A percentile compares a stretch with the other conserved stretches of the same genome.
Conservation (phyloP, 1,139 yeast genomes). For the Taphrina pruni region DNA sequence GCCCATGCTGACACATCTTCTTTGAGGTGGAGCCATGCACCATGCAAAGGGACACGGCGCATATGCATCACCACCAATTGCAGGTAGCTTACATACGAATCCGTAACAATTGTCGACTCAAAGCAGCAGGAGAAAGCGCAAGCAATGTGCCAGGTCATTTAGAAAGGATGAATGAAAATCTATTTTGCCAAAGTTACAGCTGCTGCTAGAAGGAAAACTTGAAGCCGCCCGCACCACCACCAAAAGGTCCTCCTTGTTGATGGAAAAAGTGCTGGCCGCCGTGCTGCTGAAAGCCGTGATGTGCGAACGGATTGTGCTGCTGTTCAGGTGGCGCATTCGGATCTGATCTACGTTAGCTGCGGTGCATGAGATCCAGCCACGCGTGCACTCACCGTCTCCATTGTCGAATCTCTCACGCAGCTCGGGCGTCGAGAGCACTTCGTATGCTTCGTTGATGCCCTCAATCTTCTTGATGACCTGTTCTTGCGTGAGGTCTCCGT, state of each 20-base stretch:
- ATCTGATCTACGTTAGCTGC: not conserved
- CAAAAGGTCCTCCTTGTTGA: constrained; percentile 29
- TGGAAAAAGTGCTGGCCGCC: constrained; percentile 29
- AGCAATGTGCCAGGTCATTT: not conserved
- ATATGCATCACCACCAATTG: too few species aligned
- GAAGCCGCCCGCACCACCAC: constrained; percentile 28
- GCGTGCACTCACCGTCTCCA: constrained; percentile 55
- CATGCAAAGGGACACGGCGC: too few species aligned
- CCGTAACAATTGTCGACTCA: too few species aligned
- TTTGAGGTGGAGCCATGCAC: too few species aligned
- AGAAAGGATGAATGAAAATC: too few species aligned
- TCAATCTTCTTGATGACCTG: constrained; percentile 85
- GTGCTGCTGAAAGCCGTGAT: constrained; percentile 27
- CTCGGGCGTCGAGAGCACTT: constrained; percentile 69
- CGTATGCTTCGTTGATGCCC: constrained; percentile 91
- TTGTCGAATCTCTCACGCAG: constrained; percentile 68
- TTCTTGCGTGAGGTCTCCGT: constrained; percentile 69
- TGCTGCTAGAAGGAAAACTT: constrained; percentile 15
- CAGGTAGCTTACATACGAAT: too few species aligned
- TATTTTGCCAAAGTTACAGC: too few species aligned
- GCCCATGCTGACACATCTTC: too few species aligned
- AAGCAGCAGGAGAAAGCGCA: not conserved
- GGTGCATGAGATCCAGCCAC: too few species aligned
- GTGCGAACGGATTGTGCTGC: constrained; percentile 36
- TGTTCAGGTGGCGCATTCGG: constrained; percentile 41